Percentiles rank a stretch among this genome's conserved stretches.
Conservation (phyloP, 345 rosid genomes). For the Passiflora organensis region DNA sequence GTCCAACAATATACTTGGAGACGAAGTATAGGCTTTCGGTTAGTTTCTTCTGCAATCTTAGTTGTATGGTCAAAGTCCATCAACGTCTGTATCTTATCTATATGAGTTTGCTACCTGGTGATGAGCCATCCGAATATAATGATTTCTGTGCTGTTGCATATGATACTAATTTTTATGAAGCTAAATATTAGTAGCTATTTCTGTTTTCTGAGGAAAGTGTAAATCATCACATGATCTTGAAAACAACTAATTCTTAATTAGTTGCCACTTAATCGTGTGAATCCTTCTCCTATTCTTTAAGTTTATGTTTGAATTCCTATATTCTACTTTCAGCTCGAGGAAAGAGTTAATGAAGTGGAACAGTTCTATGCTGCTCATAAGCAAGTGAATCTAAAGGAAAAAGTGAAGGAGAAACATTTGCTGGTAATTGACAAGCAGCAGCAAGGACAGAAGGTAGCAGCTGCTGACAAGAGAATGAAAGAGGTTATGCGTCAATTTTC, state of each 20-base stretch:
- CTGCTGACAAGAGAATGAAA: constrained; percentile 86
- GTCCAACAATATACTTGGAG: neutral
- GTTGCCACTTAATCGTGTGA: neutral
- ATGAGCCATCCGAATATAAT: no score
- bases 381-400: constrained; percentile 43
- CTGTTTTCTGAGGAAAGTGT: neutral
- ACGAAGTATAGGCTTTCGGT: neutral
- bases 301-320: neutral
- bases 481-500: constrained; percentile 85
- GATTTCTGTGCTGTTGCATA: no score
- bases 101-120: no score
- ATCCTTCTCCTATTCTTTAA: neutral
- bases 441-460: constrained; percentile 60
- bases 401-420: constrained; percentile 48
- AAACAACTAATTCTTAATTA: neutral
- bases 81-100: no score
- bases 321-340: constrained; percentile 53
- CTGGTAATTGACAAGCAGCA: constrained; percentile 50
- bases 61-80: no score
- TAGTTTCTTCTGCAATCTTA: neutral
- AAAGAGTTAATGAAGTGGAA: constrained; percentile 60
- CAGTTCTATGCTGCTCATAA: constrained; percentile 46
- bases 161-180: neutral
- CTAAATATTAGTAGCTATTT: neutral
- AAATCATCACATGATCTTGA: neutral